phyloP scores from a whole-genome alignment of 176 grass and related monocot species.

The Avena insularis region DNA sequence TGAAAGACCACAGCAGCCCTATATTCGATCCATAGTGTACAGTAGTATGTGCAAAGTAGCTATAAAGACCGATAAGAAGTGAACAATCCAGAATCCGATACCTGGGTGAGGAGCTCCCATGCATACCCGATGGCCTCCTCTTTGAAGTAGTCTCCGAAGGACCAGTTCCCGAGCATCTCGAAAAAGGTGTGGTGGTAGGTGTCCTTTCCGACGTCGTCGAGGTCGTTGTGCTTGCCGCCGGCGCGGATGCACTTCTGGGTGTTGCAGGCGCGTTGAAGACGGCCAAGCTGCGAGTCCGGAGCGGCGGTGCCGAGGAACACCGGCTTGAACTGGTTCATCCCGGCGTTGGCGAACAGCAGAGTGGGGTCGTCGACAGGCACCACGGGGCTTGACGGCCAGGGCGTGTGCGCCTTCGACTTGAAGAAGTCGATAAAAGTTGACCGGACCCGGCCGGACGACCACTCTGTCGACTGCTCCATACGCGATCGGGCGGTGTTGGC shows the following conservation, averaged over 20 bases:
- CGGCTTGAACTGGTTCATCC: constrained; percentile 98
- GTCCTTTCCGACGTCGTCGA: constrained; percentile 99
- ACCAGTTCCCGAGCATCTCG: constrained; percentile 99
- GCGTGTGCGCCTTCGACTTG: constrained; percentile 64
- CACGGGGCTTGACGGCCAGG: constrained; percentile 80
- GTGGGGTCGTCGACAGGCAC: constrained; percentile 90
- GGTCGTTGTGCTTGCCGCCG: constrained; percentile 96
- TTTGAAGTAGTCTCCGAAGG: constrained; percentile 97
- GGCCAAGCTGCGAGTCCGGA: constrained; percentile 66
- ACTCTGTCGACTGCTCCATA: constrained; percentile 49
- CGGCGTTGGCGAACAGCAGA: constrained; percentile 91
- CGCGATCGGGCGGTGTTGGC: background rate
- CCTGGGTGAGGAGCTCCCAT: constrained; percentile 92
- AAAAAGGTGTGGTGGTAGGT: constrained; percentile 99
- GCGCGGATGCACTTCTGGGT: constrained; percentile 98
- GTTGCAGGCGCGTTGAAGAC: constrained; percentile 70
- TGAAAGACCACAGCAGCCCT: background rate
- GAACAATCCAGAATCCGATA: background rate
- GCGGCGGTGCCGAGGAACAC: constrained; percentile 87
- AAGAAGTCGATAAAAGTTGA: constrained; percentile 69
- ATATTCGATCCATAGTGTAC: background rate
- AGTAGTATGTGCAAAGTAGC: background rate
- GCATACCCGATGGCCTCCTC: constrained; percentile 88
- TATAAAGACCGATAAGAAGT: background rate
- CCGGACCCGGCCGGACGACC: constrained; percentile 61